Evolutionary conservation across 176 grass and related monocot genomes (phyloP), one percentile per base, ranked within the genome.

Genomic region (Metroxylon sagu): DNA sequence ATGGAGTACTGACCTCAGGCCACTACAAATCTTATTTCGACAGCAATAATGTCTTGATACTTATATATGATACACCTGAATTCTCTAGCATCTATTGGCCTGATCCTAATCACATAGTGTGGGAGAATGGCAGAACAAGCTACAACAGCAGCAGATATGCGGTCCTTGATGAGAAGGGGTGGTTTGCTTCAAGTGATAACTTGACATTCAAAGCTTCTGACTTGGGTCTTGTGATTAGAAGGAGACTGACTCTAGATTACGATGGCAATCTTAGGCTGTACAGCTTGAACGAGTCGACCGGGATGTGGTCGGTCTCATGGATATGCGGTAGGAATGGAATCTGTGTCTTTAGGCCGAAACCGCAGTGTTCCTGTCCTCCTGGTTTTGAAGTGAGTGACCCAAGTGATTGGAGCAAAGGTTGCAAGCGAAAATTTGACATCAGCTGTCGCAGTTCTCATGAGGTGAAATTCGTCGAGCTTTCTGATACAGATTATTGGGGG

Each of bases 311-410:
- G 0, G n/a, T 88, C 7, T 70, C 89, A 49, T 88, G 89, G 89
- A 18, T 79, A 18, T 94, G 89, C 0, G 80, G 89, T 1, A 8
- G 4, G 72, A 81, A 88, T 55, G 82, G 78, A 18, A 66, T 90
- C 52, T 85, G n/a, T n/a, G 77, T 48, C 26, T 82, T 64, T 27
- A 64, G 29, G 16, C n/a, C 77, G n/a, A 74, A 49, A 25, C 75
- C 54, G 14, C 49, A 53, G 26, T 85, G 65, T 52, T 75, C 60
- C 18, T 89, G 86, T 30, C 70, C 73, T 2, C 81, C 77, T 30
- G 81, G 72, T 54, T 71, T 77, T 62, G 73, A 81, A 73, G 80
- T 81, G 68, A 54, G 16, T 28, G 65, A 89, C 70, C 63, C 14
- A 14, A 51, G 68, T 3, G 69, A 66, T 26, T 85, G 86, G 82